Evolutionary conservation across 2,329 filamentous ascomycete genomes (phyloP), one percentile per base, ranked within the genome.

Genomic region (Hypomyces rosellus): DNA sequence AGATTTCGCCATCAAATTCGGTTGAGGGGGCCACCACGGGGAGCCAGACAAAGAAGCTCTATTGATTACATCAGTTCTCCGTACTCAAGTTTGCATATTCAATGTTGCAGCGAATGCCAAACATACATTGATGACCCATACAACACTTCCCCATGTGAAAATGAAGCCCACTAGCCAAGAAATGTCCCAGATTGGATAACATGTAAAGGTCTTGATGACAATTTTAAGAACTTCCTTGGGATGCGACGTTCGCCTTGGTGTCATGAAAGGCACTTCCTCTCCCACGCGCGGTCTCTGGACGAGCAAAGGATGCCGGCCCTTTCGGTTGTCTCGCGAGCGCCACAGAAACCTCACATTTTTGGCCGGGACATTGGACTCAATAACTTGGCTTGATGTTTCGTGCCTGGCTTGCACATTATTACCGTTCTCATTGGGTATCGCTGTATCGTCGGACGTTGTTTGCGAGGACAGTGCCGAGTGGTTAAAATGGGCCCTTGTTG

Each of bases 41-140:
- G 2, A 86, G 69, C 71, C 76, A 85, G 5, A 76, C 75, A 60
- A 86, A 86, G 62, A 83, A 84, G 1, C 76, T 74, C 59, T 86
- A 81, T 61, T 1, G 77, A n/a, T n/a, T 71, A 77, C 78, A 82
- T 49, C 33, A 51, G 49, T 25, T 46, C 16, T 15, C 14, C 9
- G 16, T n/a, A 11, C 40, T 45, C 39, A 34, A 37, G 5, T 14
- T 6, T 18, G 9, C 42, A 14, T n/a, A 4, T 11, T 12, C 15
- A 20, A n/a, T n/a, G n/a, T n/a, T n/a, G n/a, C n/a, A 6, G 15
- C 11, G 25, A 81, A 66, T 0, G 74, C 58, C 0, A 74, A 80
- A 0, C 69, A 63, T 66, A 55, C 39, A 39, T 41, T 48, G n/a
- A 49, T 39, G 37, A 51, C 46, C 47, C 48, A 52, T 13, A 50